Conservation (phyloP, 345 rosid species). For the Syzygium aromaticum region DNA sequence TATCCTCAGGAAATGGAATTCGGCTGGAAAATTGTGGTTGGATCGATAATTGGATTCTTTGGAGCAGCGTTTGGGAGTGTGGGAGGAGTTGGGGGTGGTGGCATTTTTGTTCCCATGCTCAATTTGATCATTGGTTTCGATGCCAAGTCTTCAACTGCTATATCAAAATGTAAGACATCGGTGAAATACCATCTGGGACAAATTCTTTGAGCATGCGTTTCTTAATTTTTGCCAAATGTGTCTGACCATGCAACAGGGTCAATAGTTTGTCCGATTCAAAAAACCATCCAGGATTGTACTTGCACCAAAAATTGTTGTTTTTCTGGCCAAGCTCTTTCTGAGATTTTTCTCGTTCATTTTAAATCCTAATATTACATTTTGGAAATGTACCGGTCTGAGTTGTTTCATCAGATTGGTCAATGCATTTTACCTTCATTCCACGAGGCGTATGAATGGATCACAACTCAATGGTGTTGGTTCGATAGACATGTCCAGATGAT, state of each 20-base stretch:
- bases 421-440: not conserved
- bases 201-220: not conserved
- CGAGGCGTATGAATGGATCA: not conserved
- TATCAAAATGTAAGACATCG: conserved; percentile 61
- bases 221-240: not conserved
- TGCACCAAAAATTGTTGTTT: not conserved
- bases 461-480: not conserved
- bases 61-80: conserved; percentile 92
- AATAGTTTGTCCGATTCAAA: not conserved
- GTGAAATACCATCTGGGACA: not conserved
- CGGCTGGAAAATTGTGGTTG: conserved; percentile 57
- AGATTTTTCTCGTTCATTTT: not conserved
- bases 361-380: not conserved
- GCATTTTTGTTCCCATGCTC: conserved; percentile 62
- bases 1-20: conserved; percentile 51
- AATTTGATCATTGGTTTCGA: conserved; percentile 71
- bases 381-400: not conserved
- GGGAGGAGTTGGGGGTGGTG: conserved; percentile 91
- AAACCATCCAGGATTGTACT: not conserved
- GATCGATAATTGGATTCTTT: conserved; percentile 62
- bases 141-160: conserved; percentile 67
- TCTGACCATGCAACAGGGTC: not conserved
- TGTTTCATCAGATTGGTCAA: not conserved
- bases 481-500: not conserved
- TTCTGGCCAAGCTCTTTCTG: not conserved